Evolutionary conservation across 2,329 filamentous ascomycete genomes (phyloP).

Genomic region (Sporothrix pallida): DNA sequence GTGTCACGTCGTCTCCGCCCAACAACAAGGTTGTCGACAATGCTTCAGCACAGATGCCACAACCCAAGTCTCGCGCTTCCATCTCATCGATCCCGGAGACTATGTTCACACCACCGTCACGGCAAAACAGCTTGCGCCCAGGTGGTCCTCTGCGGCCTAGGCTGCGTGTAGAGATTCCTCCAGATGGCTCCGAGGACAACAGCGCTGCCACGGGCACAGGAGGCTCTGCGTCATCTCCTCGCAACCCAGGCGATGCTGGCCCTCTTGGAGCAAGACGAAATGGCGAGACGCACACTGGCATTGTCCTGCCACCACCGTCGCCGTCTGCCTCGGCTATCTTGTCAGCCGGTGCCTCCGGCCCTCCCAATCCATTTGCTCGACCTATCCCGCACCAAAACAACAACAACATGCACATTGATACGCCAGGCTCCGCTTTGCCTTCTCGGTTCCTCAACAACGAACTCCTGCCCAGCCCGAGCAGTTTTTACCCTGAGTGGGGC

Average conservation of each 20-base stretch:
- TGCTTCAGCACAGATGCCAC: slow-evolving; percentile 48
- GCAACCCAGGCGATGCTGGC: slow-evolving; percentile 62
- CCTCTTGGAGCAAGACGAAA: slow-evolving; percentile 55
- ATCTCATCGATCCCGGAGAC: slow-evolving; percentile 70
- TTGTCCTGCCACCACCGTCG: slow-evolving; percentile 90
- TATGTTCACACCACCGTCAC: slow-evolving; percentile 71
- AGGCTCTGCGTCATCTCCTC: slow-evolving; percentile 67
- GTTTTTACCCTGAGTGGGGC: slow-evolving; percentile 91
- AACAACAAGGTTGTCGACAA: slow-evolving; percentile 58
- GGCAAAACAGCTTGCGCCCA: slow-evolving; percentile 76
- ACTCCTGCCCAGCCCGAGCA: slow-evolving; percentile 86
- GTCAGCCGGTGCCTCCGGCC: slow-evolving; percentile 88
- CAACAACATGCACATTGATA: slow-evolving; percentile 67
- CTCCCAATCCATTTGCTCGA: slow-evolving; percentile 92
- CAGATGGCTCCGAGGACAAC: slow-evolving; percentile 76
- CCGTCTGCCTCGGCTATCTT: slow-evolving; percentile 84
- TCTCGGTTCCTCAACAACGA: slow-evolving; percentile 89
- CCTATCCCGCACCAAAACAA: slow-evolving; percentile 71
- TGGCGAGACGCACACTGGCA: slow-evolving; percentile 53
- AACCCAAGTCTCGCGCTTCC: slow-evolving; percentile 56
- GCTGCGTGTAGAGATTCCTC: slow-evolving; percentile 92
- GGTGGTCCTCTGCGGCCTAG: slow-evolving; percentile 73
- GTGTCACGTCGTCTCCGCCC: slow-evolving; percentile 59
- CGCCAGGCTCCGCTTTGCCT: slow-evolving; percentile 91
- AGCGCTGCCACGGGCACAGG: slow-evolving; percentile 75